Conservation (phyloP, 192 early-diverging fungal species). For the Linnemannia exigua region DNA sequence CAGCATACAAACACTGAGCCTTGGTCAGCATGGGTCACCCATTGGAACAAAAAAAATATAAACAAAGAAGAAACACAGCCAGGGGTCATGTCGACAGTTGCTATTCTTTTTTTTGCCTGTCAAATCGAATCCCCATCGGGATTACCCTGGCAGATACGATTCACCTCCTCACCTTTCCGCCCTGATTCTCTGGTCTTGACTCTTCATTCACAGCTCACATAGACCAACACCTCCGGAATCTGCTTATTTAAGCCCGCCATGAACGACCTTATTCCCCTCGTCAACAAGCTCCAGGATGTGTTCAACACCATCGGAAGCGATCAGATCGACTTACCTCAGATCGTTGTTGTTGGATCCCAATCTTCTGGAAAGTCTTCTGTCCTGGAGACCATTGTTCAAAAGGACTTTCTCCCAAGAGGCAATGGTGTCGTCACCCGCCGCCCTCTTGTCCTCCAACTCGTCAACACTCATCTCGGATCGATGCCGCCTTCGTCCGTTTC, state of each 20-base stretch:
- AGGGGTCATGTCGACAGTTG: not conserved
- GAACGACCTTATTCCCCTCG: slow-evolving; percentile 86
- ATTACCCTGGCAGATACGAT: not conserved
- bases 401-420: slow-evolving; percentile 97
- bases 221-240: not conserved
- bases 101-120: not conserved
- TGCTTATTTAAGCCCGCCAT: slow-evolving; percentile 50
- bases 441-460: slow-evolving; percentile 85
- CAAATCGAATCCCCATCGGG: not conserved
- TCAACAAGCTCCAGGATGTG: slow-evolving; percentile 87
- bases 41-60: not conserved
- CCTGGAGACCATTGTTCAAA: slow-evolving; percentile 97
- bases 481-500: slow-evolving; percentile 30
- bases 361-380: slow-evolving; percentile 98
- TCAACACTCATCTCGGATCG: slow-evolving; percentile 63
- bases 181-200: not conserved
- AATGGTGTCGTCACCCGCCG: slow-evolving; percentile 89
- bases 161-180: not conserved
- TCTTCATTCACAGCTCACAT: not conserved
- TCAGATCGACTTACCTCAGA: slow-evolving; percentile 85
- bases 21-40: not conserved
- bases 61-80: not conserved
- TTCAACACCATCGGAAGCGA: slow-evolving; percentile 82
- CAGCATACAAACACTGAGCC: not conserved
- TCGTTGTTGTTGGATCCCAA: slow-evolving; percentile 91